phyloP scores from a whole-genome alignment of 2,329 filamentous ascomycete genomes.

The Grosmannia huntii region DNA sequence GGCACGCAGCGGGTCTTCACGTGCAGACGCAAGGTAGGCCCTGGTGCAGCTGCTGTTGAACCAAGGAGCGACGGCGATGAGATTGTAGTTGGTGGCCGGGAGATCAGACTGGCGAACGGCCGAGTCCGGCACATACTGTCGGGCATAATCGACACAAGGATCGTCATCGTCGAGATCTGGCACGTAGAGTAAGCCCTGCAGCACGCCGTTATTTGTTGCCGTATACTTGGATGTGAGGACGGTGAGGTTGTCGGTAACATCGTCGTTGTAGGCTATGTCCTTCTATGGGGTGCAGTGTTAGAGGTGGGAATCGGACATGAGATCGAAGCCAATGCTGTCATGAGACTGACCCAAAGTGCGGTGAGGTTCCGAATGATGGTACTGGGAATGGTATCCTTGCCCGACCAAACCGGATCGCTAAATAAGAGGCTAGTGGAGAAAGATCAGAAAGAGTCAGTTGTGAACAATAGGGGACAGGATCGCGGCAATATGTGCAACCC shows the following conservation, averaged over 20 bases:
- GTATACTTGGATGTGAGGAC: slow-evolving; percentile 62
- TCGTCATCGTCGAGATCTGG: slow-evolving; percentile 51
- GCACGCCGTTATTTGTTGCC: slow-evolving; percentile 42
- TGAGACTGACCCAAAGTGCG: slow-evolving; percentile 35
- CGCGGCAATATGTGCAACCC: not conserved
- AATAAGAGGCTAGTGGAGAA: slow-evolving; percentile 36
- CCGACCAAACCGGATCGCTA: slow-evolving; percentile 44
- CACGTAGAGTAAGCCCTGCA: slow-evolving; percentile 75
- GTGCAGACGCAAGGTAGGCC: slow-evolving; percentile 55
- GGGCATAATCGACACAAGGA: slow-evolving; percentile 50
- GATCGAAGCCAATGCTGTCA: not conserved
- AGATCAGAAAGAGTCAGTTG: not conserved
- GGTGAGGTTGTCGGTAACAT: slow-evolving; percentile 48
- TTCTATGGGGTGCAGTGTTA: slow-evolving; percentile 15
- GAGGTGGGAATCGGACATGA: not conserved
- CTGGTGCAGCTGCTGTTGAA: slow-evolving; percentile 59
- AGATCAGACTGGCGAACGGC: slow-evolving; percentile 63
- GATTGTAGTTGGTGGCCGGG: slow-evolving; percentile 52
- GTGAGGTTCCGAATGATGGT: slow-evolving; percentile 46
- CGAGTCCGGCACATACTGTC: slow-evolving; percentile 58
- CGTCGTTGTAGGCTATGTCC: slow-evolving; percentile 39
- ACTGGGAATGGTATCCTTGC: slow-evolving; percentile 34
- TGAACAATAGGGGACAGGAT: not conserved
- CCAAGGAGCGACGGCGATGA: slow-evolving; percentile 82
- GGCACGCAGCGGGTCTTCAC: slow-evolving; percentile 43